Conservation (phyloP, 768 basidiomycete species). For the Rhodotorula kratochvilovae region DNA sequence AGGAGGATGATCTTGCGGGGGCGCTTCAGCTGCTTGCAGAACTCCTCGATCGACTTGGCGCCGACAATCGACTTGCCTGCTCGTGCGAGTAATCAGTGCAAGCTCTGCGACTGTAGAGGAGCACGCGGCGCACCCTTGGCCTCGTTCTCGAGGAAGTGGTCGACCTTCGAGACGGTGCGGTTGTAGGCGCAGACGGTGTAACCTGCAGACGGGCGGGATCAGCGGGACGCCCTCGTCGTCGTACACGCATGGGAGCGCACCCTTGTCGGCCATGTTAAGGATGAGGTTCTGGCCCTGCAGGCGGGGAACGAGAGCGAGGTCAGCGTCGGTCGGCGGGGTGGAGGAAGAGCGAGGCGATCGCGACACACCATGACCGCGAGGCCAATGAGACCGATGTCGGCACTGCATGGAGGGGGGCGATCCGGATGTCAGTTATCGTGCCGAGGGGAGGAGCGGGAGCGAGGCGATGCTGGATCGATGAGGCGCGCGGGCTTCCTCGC, state of each 20-base stretch:
- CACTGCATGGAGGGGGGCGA: background rate
- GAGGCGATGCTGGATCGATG: background rate
- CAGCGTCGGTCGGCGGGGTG: background rate
- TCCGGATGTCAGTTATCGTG: background rate
- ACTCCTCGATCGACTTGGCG: conserved; percentile 87
- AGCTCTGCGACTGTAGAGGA: background rate
- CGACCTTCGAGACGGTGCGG: conserved; percentile 93
- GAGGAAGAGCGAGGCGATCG: accelerated
- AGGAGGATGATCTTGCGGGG: conserved; percentile 97
- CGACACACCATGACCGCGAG: conserved; percentile 40
- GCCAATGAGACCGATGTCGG: conserved; percentile 39
- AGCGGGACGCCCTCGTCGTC: accelerated
- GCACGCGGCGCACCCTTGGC: conserved; percentile 71
- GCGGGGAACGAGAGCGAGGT: background rate
- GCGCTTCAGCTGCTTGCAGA: conserved; percentile 82
- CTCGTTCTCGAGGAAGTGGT: conserved; percentile 89
- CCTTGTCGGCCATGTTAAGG: conserved; percentile 74
- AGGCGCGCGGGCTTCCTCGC: background rate
- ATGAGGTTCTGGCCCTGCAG: conserved; percentile 44
- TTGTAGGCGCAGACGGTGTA: conserved; percentile 96
- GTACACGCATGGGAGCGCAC: background rate
- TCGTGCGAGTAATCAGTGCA: background rate
- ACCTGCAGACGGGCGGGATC: conserved; percentile 50
- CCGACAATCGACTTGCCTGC: conserved; percentile 91
- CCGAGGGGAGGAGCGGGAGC: background rate